Conservation (phyloP, 306 rosid genomes). For the Rosa lucieae region DNA sequence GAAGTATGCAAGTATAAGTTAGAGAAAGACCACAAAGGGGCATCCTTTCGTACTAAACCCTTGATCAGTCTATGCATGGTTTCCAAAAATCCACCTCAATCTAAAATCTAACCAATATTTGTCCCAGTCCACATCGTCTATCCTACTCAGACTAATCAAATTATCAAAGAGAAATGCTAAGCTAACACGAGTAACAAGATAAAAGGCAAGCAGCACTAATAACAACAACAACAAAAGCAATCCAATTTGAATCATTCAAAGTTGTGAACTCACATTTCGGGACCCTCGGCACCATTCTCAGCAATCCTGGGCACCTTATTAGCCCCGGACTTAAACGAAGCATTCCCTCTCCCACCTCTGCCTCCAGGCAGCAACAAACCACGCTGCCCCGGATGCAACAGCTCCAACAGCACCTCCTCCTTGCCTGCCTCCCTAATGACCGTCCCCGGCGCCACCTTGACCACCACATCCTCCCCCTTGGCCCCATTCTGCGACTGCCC, state of each 20-base stretch:
- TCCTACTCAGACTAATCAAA: not conserved
- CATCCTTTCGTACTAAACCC: not conserved
- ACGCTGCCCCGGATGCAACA: constrained; percentile 74
- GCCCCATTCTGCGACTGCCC: constrained; percentile 77
- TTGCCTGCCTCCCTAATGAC: constrained; percentile 60
- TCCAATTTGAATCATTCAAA: not conserved
- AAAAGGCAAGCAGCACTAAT: not conserved
- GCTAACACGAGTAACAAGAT: not conserved
- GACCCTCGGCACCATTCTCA: constrained; percentile 86
- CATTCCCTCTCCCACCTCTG: constrained; percentile 95
- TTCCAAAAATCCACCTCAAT: not conserved
- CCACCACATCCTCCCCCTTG: constrained; percentile 81
- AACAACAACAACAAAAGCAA: not conserved
- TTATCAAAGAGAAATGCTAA: not conserved
- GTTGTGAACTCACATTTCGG: constrained; percentile 60
- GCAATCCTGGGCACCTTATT: constrained; percentile 93
- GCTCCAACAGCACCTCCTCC: constrained; percentile 69
- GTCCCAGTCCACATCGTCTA: not conserved
- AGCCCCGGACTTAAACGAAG: constrained; percentile 72
- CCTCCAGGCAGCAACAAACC: constrained; percentile 85
- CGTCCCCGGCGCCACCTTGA: constrained; percentile 89
- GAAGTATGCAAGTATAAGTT: not conserved
- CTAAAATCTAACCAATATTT: not conserved
- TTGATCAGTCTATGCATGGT: not conserved
- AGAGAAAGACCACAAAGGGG: not conserved